Evolutionary conservation across 73 alveolate species (phyloP).

Genomic region (Paramecium primaurelia): DNA sequence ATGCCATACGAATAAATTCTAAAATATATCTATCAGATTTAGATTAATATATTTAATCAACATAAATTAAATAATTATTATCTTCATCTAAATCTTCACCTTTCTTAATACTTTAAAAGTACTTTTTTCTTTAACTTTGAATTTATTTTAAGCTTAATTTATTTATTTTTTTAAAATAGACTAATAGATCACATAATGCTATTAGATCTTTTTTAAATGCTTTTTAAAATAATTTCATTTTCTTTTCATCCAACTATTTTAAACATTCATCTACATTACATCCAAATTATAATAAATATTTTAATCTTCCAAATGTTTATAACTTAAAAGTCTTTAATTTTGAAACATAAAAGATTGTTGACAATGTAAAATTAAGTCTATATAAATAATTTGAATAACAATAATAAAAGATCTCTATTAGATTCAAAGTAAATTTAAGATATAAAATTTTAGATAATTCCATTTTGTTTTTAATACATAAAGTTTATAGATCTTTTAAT

Average conservation of each 20-base stretch:
- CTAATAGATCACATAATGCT: not conserved
- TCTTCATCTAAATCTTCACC: not conserved
- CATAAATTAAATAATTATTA: not conserved
- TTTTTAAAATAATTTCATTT: not conserved
- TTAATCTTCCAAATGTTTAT: not conserved
- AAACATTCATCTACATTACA: not conserved
- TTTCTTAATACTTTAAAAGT: not conserved
- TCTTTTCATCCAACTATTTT: not conserved
- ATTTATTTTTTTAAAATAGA: not conserved
- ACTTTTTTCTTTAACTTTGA: not conserved
- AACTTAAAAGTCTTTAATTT: not conserved
- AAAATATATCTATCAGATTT: not conserved
- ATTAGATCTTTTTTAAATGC: not conserved
- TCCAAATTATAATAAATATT: not conserved
- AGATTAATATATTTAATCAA: not conserved
- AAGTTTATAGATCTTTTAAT: not conserved
- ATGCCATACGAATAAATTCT: not conserved
- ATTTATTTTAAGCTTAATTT: not conserved
- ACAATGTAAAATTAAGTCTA: not conserved
- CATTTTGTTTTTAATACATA: too few species aligned
- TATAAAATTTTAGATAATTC: not conserved
- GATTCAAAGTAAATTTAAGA: not conserved
- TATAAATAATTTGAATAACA: constrained; percentile 7
- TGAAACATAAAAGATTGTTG: not conserved
- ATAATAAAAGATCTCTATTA: not conserved